Base-by-base conservation (phyloP, 2,329 filamentous ascomycete genomes). In the Monosporascus sp. region DNA sequence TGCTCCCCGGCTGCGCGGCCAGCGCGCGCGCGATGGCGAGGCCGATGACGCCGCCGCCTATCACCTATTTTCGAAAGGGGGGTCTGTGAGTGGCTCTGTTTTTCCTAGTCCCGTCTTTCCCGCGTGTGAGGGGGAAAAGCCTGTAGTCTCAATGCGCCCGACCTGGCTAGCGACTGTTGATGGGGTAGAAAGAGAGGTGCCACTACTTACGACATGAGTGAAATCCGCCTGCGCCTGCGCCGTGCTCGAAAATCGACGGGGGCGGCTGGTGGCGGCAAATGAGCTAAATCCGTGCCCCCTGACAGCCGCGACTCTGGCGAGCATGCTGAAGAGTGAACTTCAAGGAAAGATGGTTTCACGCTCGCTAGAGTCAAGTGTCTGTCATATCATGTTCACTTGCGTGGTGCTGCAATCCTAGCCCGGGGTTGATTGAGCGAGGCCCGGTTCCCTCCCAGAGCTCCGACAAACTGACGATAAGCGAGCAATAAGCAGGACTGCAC, bases 21-120 rank as follows among this genome's bases (percentile, higher is more conserved):
- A 96, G 79, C 58, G 86, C 79, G 5, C 88, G 81, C 5, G 91
- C 89, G 52, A 91, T 81, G 8, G 92, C 88, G 2, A 96, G 81
- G 11, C 92, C 92, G 37, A 96, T 86, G 0, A 89, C 80, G 58
- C 81, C 81, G 60, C 76, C 81, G 60, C 81, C 81, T 51, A 84
- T 77, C 37, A 84, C 75, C 75, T 82, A 57, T 38, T 57, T 54
- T 3, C 17, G 38, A 3, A 28, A 38, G 1, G 20, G 2, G 41
- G 37, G 14, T 48, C 17, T 44, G 22, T 14, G 24, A 17, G 15
- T n/a, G 24, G 14, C 28, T 31, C 24, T 24, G 24, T 31, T 3
- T 31, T 11, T 1, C 9, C 28, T 5, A 9, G 28, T 9, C 9
- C 3, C 28, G 9, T 31, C 28, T 4, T 31, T 9, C 3, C 11